Conservation (phyloP, 257 asterid species). For the Datura wrightii region DNA sequence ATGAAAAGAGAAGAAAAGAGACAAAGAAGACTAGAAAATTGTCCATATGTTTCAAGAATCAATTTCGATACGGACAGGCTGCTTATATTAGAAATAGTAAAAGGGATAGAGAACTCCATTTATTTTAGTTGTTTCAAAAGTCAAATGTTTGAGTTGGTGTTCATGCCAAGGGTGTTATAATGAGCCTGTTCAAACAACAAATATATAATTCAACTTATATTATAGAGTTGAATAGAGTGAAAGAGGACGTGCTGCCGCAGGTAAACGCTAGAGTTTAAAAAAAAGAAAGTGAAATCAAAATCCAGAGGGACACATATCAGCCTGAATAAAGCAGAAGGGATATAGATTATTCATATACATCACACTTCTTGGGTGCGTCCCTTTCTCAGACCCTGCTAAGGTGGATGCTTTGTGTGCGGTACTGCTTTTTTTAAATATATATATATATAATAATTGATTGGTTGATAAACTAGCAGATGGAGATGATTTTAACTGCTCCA, state of each 20-base stretch:
- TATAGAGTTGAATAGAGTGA: not conserved
- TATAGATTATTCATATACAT: not conserved
- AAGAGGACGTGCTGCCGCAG: not conserved
- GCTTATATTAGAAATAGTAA: not conserved
- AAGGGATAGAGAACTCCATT: not conserved
- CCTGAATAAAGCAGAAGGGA: not conserved
- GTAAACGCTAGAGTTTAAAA: not conserved
- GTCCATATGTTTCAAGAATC: slow-evolving; percentile 12
- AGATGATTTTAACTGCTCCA: not conserved
- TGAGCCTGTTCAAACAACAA: not conserved
- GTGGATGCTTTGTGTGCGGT: too few relatives aligned
- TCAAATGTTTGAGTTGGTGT: slow-evolving; percentile 12
- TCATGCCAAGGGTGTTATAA: slow-evolving; percentile 10
- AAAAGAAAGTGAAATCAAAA: not conserved
- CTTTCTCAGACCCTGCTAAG: too few relatives aligned
- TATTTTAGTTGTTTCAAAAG: slow-evolving; percentile 24
- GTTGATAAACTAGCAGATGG: not conserved
- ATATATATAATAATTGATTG: too few relatives aligned
- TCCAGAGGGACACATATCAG: not conserved
- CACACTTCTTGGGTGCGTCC: too few relatives aligned
- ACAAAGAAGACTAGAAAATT: not conserved
- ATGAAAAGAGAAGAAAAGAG: slow-evolving; percentile 24
- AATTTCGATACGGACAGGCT: not conserved
- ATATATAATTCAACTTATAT: not conserved
- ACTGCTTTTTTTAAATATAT: too few relatives aligned